A percentile compares a stretch with the other conserved stretches of the same genome.
These are phyloP conservation scores for Candida nitratophila DNA, from an alignment of 805 yeast genomes.

Conservation along the genomic window DNA sequence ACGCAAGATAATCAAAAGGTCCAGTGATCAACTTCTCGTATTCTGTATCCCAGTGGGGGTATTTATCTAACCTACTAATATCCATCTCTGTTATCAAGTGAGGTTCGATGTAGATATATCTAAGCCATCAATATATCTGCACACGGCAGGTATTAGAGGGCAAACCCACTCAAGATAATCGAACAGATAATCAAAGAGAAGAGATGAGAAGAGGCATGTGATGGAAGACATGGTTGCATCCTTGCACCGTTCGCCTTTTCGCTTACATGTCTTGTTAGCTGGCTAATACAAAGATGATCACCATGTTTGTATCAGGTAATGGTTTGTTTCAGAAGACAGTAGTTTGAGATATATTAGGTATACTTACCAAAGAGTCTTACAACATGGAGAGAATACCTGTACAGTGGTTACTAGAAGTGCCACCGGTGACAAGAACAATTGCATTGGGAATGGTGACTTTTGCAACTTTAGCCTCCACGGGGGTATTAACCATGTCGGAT, in stretches of 20 bases:
- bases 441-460: slow-evolving; percentile 24
- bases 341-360: too few species aligned
- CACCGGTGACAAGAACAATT: slow-evolving; percentile 39
- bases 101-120: too few species aligned
- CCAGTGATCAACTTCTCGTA: slow-evolving; percentile 14
- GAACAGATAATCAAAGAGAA: too few species aligned
- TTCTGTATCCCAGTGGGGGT: neutral
- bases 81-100: neutral
- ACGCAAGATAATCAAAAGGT: slow-evolving; percentile 46
- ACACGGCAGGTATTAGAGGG: too few species aligned
- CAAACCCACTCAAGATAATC: too few species aligned
- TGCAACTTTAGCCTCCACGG: slow-evolving; percentile 27
- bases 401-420: slow-evolving; percentile 35
- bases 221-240: neutral
- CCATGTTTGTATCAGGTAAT: too few species aligned
- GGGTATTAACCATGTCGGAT: slow-evolving; percentile 24
- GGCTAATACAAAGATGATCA: neutral
- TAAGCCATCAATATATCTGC: too few species aligned
- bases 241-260: neutral
- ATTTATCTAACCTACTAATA: neutral
- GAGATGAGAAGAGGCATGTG: neutral
- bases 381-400: slow-evolving; percentile 30
- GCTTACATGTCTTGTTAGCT: too few species aligned
- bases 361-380: too few species aligned
- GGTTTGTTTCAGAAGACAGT: too few species aligned